Base-by-base conservation (phyloP, 2,329 filamentous ascomycete genomes). In the Ophiobolus disseminans region DNA sequence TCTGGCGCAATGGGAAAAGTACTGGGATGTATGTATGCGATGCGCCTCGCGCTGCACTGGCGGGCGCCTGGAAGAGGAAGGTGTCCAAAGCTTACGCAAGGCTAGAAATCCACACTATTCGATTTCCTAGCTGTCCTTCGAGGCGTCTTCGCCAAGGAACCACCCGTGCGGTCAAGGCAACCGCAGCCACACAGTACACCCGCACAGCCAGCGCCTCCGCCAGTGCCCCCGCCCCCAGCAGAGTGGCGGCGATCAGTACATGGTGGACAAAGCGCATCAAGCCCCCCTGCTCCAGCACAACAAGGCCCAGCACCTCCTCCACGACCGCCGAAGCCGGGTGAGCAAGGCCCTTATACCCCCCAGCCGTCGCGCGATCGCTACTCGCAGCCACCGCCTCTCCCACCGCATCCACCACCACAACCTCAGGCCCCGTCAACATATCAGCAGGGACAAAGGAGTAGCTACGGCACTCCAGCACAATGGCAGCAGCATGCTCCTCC, bases 131-230 rank as follows among this genome's bases (percentile, higher is more conserved):
- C 84, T 13, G 88, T 96, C 21, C 76, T 99, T 3, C 84, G 88
- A 58, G 90, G 94, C 44, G 81, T 97, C 17, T 99, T 99, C 69
- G 88, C 91, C 28, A 96, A 95, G 74, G 94, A 99, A 65, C 94
- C 94, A 7, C 94, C 94, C 0, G 90, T 97, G 3, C 86, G 94
- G 51, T 86, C 91, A 25, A 86, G 86, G 63, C 77, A 80, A 58
- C 76, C 76, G 44, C 63, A 58, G 34, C 77, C 80, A 57, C 73
- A 75, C 28, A 65, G 69, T 47, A 53, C 62, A 50, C 62, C 65
- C 8, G 41, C 52, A 17, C 59, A 55, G 35, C 69, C 61, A 48
- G 68, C 73, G 55, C 60, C 73, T 10, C 63, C 70, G 8, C 70
- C 70, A 22, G 73, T 88, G n/a, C 89, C 89, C 50, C 88, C 89